These are phyloP conservation scores for Adansonia gregorii DNA, from an alignment of 441 rosid species.

Conservation along the genomic window DNA sequence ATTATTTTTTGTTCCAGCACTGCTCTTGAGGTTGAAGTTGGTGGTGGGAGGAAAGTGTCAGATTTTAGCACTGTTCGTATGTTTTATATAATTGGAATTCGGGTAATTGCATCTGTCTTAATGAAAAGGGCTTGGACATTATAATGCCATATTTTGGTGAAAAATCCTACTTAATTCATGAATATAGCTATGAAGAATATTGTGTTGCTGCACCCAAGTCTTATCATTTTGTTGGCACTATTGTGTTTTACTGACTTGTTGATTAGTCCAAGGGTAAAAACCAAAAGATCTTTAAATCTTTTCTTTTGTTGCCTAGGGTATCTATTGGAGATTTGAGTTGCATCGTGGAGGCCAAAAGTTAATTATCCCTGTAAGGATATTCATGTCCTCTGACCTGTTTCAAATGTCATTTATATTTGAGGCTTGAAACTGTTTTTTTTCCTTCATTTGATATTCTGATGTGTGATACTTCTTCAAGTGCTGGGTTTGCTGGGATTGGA, in stretches of 20 bases:
- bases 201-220: background rate
- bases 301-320: constrained; percentile 62
- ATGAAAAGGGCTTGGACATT: background rate
- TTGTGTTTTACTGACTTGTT: background rate
- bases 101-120: constrained; percentile 47
- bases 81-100: constrained; percentile 80
- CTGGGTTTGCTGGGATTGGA: background rate
- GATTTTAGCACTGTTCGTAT: constrained; percentile 78
- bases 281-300: background rate
- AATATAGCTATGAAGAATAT: constrained; percentile 4
- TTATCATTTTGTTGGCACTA: background rate
- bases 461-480: background rate
- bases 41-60: constrained; percentile 92
- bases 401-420: background rate
- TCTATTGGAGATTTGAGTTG: constrained; percentile 88
- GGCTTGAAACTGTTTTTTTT: constrained; percentile 1
- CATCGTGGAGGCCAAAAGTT: constrained; percentile 87
- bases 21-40: constrained; percentile 85
- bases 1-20: constrained; percentile 46
- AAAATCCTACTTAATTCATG: background rate
- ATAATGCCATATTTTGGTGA: background rate
- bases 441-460: background rate
- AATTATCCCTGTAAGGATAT: constrained; percentile 76
- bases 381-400: constrained; percentile 18
- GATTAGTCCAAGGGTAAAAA: background rate